Percentiles rank a stretch among this genome's conserved stretches.
Conservation (phyloP, 2,329 filamentous ascomycete species). For the Ophioceras dolichostomum region DNA sequence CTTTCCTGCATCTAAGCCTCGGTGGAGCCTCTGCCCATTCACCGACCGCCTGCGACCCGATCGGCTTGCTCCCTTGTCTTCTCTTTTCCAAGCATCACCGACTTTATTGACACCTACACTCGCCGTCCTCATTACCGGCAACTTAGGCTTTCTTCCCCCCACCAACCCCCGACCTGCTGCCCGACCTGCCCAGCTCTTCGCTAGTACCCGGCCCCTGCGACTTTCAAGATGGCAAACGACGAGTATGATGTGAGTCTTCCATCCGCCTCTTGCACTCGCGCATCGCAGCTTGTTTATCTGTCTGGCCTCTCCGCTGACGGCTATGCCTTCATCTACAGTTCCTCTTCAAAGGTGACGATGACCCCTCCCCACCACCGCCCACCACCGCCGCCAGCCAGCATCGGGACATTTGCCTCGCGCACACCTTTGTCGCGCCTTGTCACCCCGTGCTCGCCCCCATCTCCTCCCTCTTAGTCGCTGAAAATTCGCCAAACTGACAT, state of each 20-base stretch:
- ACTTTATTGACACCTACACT: no score
- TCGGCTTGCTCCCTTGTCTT: no score
- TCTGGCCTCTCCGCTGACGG: conserved; percentile 5
- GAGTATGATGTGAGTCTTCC: conserved; percentile 85
- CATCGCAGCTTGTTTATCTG: conserved; percentile 8
- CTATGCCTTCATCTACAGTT: conserved; percentile 54
- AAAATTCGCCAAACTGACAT: no score
- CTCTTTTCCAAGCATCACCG: no score
- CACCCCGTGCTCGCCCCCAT: not conserved
- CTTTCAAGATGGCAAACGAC: conserved; percentile 87
- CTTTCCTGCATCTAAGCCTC: not conserved
- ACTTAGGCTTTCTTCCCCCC: not conserved
- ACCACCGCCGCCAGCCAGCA: no score
- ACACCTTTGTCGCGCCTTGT: no score
- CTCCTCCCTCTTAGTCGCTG: conserved; percentile 8
- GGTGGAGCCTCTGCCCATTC: not conserved
- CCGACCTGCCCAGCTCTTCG: no score
- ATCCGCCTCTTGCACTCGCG: no score
- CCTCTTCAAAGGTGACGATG: conserved; percentile 85
- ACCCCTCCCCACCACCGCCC: no score
- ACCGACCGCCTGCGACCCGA: no score
- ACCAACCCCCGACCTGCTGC: not conserved
- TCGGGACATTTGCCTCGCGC: no score
- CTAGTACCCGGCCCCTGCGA: no score
- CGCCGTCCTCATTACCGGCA: not conserved